Evolutionary conservation across 2,329 filamentous ascomycete genomes (phyloP), one percentile per base, ranked within the genome.

Genomic region (Neonectria hederae): DNA sequence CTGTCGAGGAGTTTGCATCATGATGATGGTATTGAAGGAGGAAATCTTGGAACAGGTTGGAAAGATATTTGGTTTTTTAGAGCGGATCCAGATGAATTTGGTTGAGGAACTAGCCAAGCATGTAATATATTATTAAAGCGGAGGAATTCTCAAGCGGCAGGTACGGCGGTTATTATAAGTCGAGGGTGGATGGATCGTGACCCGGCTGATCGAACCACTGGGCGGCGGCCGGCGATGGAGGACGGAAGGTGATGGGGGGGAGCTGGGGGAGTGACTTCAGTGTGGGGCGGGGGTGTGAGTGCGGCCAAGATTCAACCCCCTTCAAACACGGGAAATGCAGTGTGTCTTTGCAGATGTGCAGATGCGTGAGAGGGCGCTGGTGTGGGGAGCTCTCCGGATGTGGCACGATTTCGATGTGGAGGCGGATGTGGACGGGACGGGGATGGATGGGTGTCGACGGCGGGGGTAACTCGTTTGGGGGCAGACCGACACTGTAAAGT

Each of bases 1-100:
- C 56, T 73, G 70, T 66, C 72, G 69, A 65, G 72, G 51, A 55
- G 64, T 55, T 40, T 65, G 68, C 62, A 71, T 73, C 72, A 74
- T 74, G 54, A 43, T 32, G 48, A 61, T 30, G 42, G 42, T 21
- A n/a, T 49, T 32, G 45, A 45, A 22, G 30, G 62, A 51, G 35
- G 22, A 24, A 38, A 22, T 19, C n/a, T 14, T 53, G 11, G 19
- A 38, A 24, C 11, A 32, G n/a, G 45, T 10, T 54, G 22, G 49
- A 55, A 14, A 51, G 28, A 46, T 57, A 43, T 40, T 53, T 26
- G 48, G 24, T 30, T 40, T 59, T 32, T 45, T 45, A 42, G 35
- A 55, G 43, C 54, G 40, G 51, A 35, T 49, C 38, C 19, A 24
- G 53, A 38, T 42, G 24, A 14, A 24, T 49, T 55, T 35, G 46